A percentile compares a stretch with the other conserved stretches of the same genome.
These are phyloP conservation scores for Blastobotrys americana DNA, from an alignment of 805 yeast genomes.

Conservation along the genomic window DNA sequence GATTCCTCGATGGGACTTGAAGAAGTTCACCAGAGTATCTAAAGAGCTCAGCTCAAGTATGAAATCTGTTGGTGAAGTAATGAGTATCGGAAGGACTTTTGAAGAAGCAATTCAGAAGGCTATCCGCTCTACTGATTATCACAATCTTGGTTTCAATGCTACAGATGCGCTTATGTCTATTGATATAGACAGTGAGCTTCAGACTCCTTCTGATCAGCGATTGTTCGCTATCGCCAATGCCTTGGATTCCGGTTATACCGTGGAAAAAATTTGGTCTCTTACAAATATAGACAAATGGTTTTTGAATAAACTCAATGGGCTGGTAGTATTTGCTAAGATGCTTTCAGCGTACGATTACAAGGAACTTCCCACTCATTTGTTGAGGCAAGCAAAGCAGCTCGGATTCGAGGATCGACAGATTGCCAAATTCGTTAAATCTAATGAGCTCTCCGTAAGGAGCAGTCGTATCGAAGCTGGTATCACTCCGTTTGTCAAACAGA, in stretches of 20 bases:
- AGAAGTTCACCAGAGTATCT: conserved; percentile 89
- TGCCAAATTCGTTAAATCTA: conserved; percentile 79
- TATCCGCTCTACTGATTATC: conserved; percentile 91
- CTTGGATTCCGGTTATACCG: conserved; percentile 77
- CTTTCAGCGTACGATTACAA: conserved; percentile 27
- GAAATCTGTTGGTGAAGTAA: conserved; percentile 99
- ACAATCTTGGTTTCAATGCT: conserved; percentile 82
- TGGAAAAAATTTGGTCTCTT: conserved; percentile 83
- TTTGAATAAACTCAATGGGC: conserved; percentile 71
- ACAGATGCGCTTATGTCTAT: conserved; percentile 81
- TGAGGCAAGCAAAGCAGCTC: conserved; percentile 87
- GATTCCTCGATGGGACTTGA: conserved; percentile 98
- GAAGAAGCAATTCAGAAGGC: conserved; percentile 98
- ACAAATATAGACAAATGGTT: conserved; percentile 96
- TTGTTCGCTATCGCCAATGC: conserved; percentile 96
- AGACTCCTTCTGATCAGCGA: conserved; percentile 96
- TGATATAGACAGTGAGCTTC: conserved; percentile 87
- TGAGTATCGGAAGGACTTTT: conserved; percentile 95
- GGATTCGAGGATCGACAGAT: conserved; percentile 97
- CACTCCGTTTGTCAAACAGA: conserved; percentile 89
- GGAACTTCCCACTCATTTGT: conserved; percentile 51
- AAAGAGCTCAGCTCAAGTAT: conserved; percentile 81
- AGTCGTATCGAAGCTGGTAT: conserved; percentile 80
- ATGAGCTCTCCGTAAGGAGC: conserved; percentile 88
- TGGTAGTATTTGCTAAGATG: conserved; percentile 62